Percentiles rank a stretch among this genome's conserved stretches.
Conservation (phyloP, 1,284 basidiomycete species). For the Cutaneotrichosporon daszewskae region DNA sequence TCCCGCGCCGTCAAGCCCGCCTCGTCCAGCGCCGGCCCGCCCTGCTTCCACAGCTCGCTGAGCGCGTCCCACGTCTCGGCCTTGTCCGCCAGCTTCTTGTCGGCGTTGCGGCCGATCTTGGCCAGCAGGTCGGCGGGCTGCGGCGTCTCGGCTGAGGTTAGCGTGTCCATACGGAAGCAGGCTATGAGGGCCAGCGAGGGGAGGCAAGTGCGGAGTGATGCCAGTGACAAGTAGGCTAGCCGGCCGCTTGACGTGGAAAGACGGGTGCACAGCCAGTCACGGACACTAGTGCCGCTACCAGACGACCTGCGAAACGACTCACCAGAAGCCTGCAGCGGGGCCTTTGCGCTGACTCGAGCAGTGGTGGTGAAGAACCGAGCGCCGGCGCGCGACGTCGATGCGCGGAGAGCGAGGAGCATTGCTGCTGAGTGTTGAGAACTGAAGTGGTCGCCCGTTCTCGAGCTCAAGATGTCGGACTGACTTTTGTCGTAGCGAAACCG, state of each 20-base stretch:
- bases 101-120: constrained; percentile 39
- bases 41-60: constrained; percentile 31
- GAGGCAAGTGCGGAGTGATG: not conserved
- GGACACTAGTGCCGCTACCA: no score
- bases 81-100: constrained; percentile 32
- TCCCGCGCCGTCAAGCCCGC: constrained; percentile 35
- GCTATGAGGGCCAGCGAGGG: not conserved
- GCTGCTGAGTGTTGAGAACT: not conserved
- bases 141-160: constrained; percentile 23
- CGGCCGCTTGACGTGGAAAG: no score
- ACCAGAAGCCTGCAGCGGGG: constrained; percentile 25
- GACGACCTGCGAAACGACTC: no score
- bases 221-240: no score
- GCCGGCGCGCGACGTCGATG: constrained; percentile 22
- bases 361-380: constrained; percentile 19
- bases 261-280: no score
- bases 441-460: not conserved
- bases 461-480: not conserved
- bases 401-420: constrained; percentile 26
- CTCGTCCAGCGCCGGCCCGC: constrained; percentile 26
- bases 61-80: constrained; percentile 36
- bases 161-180: not conserved
- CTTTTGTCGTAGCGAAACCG: no score
- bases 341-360: constrained; percentile 20
- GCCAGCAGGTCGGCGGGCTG: constrained; percentile 31